Base-by-base conservation (phyloP, 1,284 basidiomycete genomes). In the Xerocomus amazonicus region DNA sequence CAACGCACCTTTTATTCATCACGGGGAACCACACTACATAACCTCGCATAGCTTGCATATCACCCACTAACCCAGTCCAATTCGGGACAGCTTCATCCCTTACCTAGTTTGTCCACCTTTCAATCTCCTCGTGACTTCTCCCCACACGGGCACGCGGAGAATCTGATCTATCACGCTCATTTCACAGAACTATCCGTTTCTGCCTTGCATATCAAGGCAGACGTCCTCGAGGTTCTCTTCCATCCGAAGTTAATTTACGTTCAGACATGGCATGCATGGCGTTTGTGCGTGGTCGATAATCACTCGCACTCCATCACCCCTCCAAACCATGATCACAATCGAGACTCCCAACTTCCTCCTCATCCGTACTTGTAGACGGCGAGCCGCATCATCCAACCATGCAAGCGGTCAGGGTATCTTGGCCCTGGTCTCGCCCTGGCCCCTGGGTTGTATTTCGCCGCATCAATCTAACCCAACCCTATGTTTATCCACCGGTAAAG, bases 201-300 rank as follows among this genome's bases (percentile, higher is more conserved):
- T 53, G 45, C 58, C 60, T 61, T 51, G 56, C 62, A 63, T 61
- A 50, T 61, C 60, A 61, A 51, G 56, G 33, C 51, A 63, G 58
- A 58, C 42, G 36, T 48, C 52, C 50, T 51, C 41, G 27, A 42
- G 46, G 46, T 27, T 9, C 13, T 35, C 43, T 50, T 36, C 52
- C 32, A 9, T 38, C 55, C 29, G 42, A 46, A 43, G 58, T 52
- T 48, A 46, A 64, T 45, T 39, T 66, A 56, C 54, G 57, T 60
- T 43, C 45, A 47, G 40, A 45, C 47, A 28, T 34, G 40, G 39
- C 48, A 27, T 61, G 47, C 38, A 52, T 66, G 52, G 55, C 36
- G 49, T 57, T 58, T 51, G 55, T 57, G 51, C 56, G 56, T 59
- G 45, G 42, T 44, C 44, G 51, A 59, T 57, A 56, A 60, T 53